These are phyloP conservation scores for Penicillium sp. DNA, from an alignment of 2,329 filamentous ascomycete species.

Conservation along the genomic window DNA sequence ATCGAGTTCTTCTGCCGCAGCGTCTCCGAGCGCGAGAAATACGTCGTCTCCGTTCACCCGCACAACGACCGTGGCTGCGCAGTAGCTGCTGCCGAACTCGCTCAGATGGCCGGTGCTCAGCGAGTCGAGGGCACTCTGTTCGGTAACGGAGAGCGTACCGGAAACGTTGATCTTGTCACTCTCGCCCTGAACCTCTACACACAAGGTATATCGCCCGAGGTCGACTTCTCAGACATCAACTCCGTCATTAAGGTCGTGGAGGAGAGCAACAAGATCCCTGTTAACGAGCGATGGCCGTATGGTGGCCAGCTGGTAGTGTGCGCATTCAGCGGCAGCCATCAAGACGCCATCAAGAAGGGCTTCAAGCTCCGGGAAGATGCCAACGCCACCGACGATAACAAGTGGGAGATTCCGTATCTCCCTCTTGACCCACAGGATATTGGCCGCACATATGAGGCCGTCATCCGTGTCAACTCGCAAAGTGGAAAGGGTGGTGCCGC, in stretches of 20 bases:
- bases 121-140: constrained; percentile 93
- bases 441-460: constrained; percentile 94
- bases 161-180: constrained; percentile 93
- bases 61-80: constrained; percentile 95
- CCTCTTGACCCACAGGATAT: constrained; percentile 93
- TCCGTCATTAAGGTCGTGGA: constrained; percentile 88
- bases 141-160: constrained; percentile 93
- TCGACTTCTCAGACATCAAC: constrained; percentile 91
- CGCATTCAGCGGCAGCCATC: constrained; percentile 89
- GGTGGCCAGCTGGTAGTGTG: constrained; percentile 90
- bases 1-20: constrained; percentile 93
- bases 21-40: constrained; percentile 82
- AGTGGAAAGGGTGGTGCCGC: constrained; percentile 92
- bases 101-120: constrained; percentile 95
- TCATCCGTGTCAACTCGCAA: constrained; percentile 97
- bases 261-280: constrained; percentile 90
- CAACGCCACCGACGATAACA: constrained; percentile 64
- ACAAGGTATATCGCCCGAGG: constrained; percentile 80
- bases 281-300: constrained; percentile 88
- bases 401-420: constrained; percentile 88
- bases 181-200: constrained; percentile 93
- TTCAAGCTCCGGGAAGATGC: constrained; percentile 68
- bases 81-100: constrained; percentile 86
- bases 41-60: constrained; percentile 87
- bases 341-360: constrained; percentile 95